phyloP scores from a whole-genome alignment of 1,139 yeast species.

The Yamadazyma trypodendri region DNA sequence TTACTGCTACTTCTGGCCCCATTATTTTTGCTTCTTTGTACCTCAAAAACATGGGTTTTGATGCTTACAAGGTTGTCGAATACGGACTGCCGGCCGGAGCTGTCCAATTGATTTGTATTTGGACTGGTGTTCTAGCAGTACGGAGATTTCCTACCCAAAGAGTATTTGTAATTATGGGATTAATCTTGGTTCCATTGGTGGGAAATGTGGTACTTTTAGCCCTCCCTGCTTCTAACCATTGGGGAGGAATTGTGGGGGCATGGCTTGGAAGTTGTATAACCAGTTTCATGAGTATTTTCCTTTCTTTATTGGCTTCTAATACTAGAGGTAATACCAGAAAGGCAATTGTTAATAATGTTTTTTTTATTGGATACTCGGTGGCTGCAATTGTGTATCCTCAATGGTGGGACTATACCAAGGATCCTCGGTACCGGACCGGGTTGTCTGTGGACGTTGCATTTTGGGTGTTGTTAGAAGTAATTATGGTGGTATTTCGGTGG shows the following conservation, averaged over 20 bases:
- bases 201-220: constrained; percentile 15
- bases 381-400: constrained; percentile 15
- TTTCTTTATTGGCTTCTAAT: constrained; percentile 17
- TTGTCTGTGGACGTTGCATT: constrained; percentile 11
- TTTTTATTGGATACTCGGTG: constrained; percentile 16
- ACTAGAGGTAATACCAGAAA: constrained; percentile 23
- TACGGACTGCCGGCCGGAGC: constrained; percentile 20
- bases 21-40: constrained; percentile 16
- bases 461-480: constrained; percentile 10
- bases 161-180: constrained; percentile 12
- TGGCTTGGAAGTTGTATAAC: constrained; percentile 18
- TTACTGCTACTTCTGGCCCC: constrained; percentile 20
- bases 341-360: constrained; percentile 17
- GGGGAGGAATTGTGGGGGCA: constrained; percentile 4
- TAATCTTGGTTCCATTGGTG: constrained; percentile 15
- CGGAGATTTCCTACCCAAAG: constrained; percentile 17
- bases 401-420: constrained; percentile 14
- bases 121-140: constrained; percentile 10
- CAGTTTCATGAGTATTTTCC: constrained; percentile 10
- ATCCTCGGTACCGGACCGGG: constrained; percentile 14
- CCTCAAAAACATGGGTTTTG: constrained; percentile 17
- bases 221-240: too few relatives aligned
- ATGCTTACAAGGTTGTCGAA: constrained; percentile 12
- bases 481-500: constrained; percentile 8
- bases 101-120: constrained; percentile 10